phyloP scores from a whole-genome alignment of 305 asterid species.

The Fraxinus angustifolia region DNA sequence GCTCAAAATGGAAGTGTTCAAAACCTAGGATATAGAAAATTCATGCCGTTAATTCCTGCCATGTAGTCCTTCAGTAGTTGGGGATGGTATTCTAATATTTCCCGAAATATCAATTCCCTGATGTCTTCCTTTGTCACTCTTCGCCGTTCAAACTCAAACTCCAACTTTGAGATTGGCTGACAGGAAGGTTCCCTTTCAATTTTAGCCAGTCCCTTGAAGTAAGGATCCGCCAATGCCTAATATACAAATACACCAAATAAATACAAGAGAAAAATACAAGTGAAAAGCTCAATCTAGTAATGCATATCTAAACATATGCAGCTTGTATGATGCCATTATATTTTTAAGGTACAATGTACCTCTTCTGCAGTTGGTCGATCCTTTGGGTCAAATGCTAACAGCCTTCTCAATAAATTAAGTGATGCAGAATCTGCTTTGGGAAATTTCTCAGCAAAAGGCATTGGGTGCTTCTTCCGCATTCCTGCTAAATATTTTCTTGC shows the following conservation, averaged over 20 bases:
- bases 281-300: background rate
- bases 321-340: background rate
- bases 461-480: constrained; percentile 44
- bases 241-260: background rate
- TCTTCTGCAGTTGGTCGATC: constrained; percentile 55
- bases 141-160: constrained; percentile 51
- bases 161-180: constrained; percentile 48
- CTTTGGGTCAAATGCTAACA: constrained; percentile 53
- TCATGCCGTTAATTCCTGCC: constrained; percentile 43
- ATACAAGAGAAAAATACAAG: background rate
- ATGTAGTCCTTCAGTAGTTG: constrained; percentile 47
- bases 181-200: constrained; percentile 52
- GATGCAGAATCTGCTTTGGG: constrained; percentile 40
- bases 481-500: constrained; percentile 46
- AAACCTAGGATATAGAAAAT: constrained; percentile 47
- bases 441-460: constrained; percentile 39
- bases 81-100: constrained; percentile 52
- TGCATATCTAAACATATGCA: background rate
- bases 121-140: constrained; percentile 51
- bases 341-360: constrained; percentile 28
- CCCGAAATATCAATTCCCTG: constrained; percentile 45
- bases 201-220: constrained; percentile 48
- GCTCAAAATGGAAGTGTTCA: background rate
- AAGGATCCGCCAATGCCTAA: constrained; percentile 50
- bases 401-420: constrained; percentile 35